These are phyloP conservation scores for Casuarina glauca DNA, from an alignment of 306 rosid species.

Conservation along the genomic window DNA sequence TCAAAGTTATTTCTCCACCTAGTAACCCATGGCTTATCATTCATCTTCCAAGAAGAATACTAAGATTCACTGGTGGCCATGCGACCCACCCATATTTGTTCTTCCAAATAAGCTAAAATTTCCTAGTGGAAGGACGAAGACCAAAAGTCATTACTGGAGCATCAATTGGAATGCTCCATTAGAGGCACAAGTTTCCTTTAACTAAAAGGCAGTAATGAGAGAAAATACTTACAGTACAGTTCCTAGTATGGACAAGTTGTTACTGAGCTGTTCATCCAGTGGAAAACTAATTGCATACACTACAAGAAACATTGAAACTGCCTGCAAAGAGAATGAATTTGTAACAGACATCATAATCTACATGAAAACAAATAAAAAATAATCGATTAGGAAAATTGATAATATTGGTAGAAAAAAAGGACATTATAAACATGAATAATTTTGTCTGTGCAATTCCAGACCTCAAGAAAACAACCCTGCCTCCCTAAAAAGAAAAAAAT, in stretches of 20 bases:
- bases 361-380: background rate
- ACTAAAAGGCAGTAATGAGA: constrained; percentile 17
- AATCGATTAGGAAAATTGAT: constrained; percentile 10
- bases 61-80: background rate
- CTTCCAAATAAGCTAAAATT: background rate
- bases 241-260: constrained; percentile 74
- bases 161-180: background rate
- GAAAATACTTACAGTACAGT: constrained; percentile 66
- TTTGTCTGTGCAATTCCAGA: background rate
- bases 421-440: constrained; percentile 9
- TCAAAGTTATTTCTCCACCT: background rate
- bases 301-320: constrained; percentile 75
- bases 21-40: background rate
- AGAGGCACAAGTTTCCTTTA: constrained; percentile 6
- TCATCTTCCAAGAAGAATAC: background rate
- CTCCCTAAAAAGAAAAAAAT: no score
- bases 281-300: constrained; percentile 58
- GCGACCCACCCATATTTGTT: background rate
- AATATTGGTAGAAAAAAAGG: background rate
- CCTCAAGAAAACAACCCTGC: background rate
- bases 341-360: background rate
- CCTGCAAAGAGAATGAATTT: constrained; percentile 43
- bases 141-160: background rate
- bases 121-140: background rate
- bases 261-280: constrained; percentile 54